Evolutionary conservation across 441 rosid genomes (phyloP), one percentile per base, ranked within the genome.

Genomic region (Dalechampia spathulata): DNA sequence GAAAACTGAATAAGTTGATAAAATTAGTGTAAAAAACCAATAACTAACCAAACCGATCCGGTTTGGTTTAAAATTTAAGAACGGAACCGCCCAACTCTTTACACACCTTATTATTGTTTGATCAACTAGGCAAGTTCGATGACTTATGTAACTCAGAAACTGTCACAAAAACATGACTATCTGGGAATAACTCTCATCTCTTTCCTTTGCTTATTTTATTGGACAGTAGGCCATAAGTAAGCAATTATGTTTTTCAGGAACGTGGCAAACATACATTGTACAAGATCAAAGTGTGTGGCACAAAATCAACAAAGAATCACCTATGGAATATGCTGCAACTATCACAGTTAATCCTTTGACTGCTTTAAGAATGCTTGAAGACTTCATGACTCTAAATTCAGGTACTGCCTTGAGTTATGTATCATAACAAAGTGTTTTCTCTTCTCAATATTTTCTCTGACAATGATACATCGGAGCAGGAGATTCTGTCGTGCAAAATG

Each of bases 341-440:
- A 67, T 89, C 36, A 86, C 83, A 25, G 95, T 92, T 70, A 92
- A 92, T 79, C 98, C 98, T 37, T 76, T 83, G 78, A 78, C 90
- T 32, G 92, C 98, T 63, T 56, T 92, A 59, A 77, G 94, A 74
- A 92, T 92, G 96, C 93, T 92, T 13, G 90, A 92, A 63, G 96
- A 92, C 64, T 88, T 81, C 70, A 70, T 55, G n/a, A 51, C 71
- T 67, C 63, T 92, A 32, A 75, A 77, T 39, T 58, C 94, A 46
- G 94, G 98, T 86, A 61, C 25, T 34, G 25, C 61, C 52, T 8
- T 65, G 5, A 6, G 2, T 38, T 37, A 61, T 52, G 41, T n/a
- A 38, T 36, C 60, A 42, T 6, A 36, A 19, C 22, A 25, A n/a
- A 28, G 11, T 12, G 0, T 14, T n/a, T 45, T 23, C 30, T 5